Evolutionary conservation across 192 early-diverging fungal species (phyloP), one percentile per base, ranked within the genome.

Genomic region (Phycomyces blakesleeanus): DNA sequence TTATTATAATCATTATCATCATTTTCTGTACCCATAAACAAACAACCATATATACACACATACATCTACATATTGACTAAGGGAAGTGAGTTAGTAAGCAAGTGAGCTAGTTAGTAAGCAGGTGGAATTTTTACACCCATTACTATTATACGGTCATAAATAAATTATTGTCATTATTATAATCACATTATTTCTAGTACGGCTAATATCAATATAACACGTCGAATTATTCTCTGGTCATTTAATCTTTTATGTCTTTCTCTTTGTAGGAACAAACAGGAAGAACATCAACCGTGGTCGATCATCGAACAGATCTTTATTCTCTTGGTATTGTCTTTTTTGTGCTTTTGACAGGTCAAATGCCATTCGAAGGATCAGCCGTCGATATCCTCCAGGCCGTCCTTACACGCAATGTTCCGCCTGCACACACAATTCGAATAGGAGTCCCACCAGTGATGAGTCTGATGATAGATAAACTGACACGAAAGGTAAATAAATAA

Each of bases 181-280:
- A n/a, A n/a, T n/a, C n/a, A n/a, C n/a, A n/a, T n/a, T n/a, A n/a
- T n/a, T n/a, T n/a, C n/a, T n/a, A n/a, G n/a, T n/a, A n/a, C n/a
- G n/a, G n/a, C n/a, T n/a, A n/a, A n/a, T n/a, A n/a, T n/a, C n/a
- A n/a, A n/a, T n/a, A n/a, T n/a, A n/a, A n/a, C n/a, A n/a, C n/a
- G n/a, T n/a, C n/a, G n/a, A n/a, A n/a, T n/a, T n/a, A n/a, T n/a
- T 39, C 22, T 53, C 52, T 63, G 5, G 16, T 25, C 15, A 15
- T 44, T 59, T 44, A 21, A 26, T 50, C 50, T 16, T 22, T 25
- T 57, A n/a, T n/a, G n/a, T n/a, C n/a, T n/a, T n/a, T n/a, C n/a
- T n/a, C n/a, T n/a, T n/a, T n/a, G n/a, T 39, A 56, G 54, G 68
- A 70, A 58, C 68, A 70, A 59, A 70, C 61, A 15, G 61, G 61